phyloP scores from a whole-genome alignment of 306 rosid genomes.

The Castanea mollissima region DNA sequence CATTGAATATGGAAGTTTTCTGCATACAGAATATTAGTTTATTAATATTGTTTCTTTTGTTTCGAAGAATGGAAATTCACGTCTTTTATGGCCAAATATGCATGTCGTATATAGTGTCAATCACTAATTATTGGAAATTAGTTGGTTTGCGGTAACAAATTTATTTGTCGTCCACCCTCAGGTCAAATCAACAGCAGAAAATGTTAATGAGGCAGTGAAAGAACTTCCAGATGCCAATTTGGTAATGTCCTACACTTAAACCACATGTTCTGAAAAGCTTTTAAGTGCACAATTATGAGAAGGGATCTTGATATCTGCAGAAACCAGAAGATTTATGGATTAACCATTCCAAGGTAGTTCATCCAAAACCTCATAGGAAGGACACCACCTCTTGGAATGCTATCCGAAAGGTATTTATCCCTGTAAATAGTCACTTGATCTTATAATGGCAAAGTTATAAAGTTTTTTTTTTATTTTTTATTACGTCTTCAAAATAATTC shows the following conservation, averaged over 20 bases:
- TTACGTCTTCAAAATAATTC: neutral
- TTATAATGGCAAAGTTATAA: neutral
- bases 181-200: slow-evolving; percentile 86
- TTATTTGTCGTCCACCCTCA: slow-evolving; percentile 29
- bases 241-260: slow-evolving; percentile 42
- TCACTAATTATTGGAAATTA: neutral
- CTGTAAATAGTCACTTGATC: neutral
- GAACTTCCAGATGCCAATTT: slow-evolving; percentile 97
- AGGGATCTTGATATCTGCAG: slow-evolving; percentile 39
- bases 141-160: neutral
- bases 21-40: neutral
- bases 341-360: slow-evolving; percentile 82
- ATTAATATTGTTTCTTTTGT: neutral
- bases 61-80: neutral
- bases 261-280: slow-evolving; percentile 11
- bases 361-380: slow-evolving; percentile 89
- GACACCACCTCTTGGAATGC: slow-evolving; percentile 69
- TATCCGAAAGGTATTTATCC: slow-evolving; percentile 60
- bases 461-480: neutral
- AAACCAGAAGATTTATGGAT: slow-evolving; percentile 97
- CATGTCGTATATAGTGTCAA: no score
- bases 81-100: neutral
- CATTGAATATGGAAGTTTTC: no score
- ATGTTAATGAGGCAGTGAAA: slow-evolving; percentile 78
- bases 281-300: slow-evolving; percentile 23